Conservation (phyloP, 495 filamentous ascomycete genomes). For the Stereocaulon alpinum region DNA sequence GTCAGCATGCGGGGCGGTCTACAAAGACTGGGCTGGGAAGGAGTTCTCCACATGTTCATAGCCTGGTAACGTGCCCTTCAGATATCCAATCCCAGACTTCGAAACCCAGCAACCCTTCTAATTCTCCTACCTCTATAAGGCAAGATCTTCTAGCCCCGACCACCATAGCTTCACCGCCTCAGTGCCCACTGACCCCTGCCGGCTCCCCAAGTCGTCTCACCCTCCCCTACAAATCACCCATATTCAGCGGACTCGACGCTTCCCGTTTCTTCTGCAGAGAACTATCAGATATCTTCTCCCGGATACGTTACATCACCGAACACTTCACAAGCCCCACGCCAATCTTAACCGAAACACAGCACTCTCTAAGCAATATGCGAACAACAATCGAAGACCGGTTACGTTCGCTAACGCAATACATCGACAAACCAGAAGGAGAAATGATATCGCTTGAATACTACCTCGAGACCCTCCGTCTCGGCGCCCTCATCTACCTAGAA, state of each 20-base stretch:
- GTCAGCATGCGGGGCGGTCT: constrained; percentile 2
- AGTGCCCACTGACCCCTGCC: not conserved
- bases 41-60: constrained; percentile 10
- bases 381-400: not conserved
- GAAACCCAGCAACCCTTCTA: not conserved
- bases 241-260: not conserved
- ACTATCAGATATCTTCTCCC: not conserved
- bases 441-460: constrained; percentile 2
- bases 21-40: not conserved
- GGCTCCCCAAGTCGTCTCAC: not conserved
- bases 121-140: not conserved
- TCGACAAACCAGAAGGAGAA: not conserved
- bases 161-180: not conserved
- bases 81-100: not conserved
- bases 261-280: not conserved
- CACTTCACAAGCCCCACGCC: not conserved
- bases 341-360: not conserved
- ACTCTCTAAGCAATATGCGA: not conserved
- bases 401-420: not conserved
- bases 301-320: not conserved
- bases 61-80: constrained; percentile 3
- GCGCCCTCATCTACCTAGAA: not conserved
- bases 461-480: not conserved
- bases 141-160: not conserved
- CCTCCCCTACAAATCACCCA: not conserved